Conservation (phyloP, 1,139 yeast genomes). For the Diutina siamensis region DNA sequence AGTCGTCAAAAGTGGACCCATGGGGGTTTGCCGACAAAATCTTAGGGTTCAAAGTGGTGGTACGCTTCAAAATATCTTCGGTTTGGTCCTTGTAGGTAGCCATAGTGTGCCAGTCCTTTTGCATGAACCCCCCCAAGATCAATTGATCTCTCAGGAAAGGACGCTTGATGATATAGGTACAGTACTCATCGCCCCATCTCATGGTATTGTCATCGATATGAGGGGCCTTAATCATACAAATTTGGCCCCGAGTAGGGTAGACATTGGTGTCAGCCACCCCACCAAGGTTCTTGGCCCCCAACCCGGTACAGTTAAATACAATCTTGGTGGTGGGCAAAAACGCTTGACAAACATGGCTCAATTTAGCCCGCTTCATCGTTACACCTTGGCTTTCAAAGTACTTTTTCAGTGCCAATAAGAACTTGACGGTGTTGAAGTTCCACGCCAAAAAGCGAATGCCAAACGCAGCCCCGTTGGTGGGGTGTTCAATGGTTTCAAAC, state of each 20-base stretch:
- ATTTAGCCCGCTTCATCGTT: constrained; percentile 27
- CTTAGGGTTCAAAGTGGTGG: constrained; percentile 43
- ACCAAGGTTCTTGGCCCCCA: constrained; percentile 41
- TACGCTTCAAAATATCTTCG: constrained; percentile 45
- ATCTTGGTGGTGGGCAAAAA: constrained; percentile 12
- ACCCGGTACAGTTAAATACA: constrained; percentile 63
- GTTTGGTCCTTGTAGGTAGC: constrained; percentile 33
- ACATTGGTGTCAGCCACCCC: constrained; percentile 38
- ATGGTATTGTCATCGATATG: constrained; percentile 33
- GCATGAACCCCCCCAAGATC: constrained; percentile 13
- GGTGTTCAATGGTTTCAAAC: constrained; percentile 12
- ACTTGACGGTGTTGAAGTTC: constrained; percentile 59
- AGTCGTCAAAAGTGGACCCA: constrained; percentile 17
- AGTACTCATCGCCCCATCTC: constrained; percentile 33
- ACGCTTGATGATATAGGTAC: constrained; percentile 61
- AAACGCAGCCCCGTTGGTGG: constrained; percentile 8
- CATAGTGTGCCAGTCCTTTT: constrained; percentile 45
- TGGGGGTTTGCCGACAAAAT: constrained; percentile 22
- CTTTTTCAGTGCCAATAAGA: constrained; percentile 31
- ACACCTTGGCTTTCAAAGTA: constrained; percentile 38
- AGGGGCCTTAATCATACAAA: constrained; percentile 48
- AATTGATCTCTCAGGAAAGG: constrained; percentile 13
- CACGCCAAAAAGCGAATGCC: constrained; percentile 40
- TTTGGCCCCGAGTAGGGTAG: constrained; percentile 62
- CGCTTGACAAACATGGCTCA: constrained; percentile 47